These are phyloP conservation scores for Calonectria multiphialidica DNA, from an alignment of 2,329 filamentous ascomycete genomes.

Conservation along the genomic window DNA sequence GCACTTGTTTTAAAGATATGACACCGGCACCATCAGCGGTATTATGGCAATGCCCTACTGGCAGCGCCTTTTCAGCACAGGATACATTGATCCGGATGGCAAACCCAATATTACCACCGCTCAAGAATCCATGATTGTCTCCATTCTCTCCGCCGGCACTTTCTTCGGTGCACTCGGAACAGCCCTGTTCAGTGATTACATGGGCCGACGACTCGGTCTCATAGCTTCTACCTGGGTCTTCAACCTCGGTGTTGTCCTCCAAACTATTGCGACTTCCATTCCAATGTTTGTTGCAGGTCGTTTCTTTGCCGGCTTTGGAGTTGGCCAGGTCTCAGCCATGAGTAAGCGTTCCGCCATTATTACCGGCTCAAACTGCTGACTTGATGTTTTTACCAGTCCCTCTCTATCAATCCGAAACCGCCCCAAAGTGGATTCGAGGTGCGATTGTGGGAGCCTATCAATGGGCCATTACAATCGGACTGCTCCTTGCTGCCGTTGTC, in stretches of 20 bases:
- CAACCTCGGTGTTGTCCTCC: constrained; percentile 74
- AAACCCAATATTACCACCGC: background rate
- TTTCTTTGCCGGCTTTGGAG: constrained; percentile 80
- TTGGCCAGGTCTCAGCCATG: constrained; percentile 79
- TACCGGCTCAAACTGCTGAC: background rate
- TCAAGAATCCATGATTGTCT: background rate
- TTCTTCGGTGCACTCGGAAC: constrained; percentile 66
- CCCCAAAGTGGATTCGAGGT: constrained; percentile 80
- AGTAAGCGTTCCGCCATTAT: constrained; percentile 59
- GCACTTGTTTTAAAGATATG: background rate
- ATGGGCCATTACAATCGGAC: constrained; percentile 76
- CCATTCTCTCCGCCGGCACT: background rate
- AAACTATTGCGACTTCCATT: constrained; percentile 71
- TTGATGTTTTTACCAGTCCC: constrained; percentile 60
- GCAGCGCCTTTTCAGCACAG: background rate
- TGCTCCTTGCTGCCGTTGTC: constrained; percentile 75
- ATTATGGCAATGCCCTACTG: background rate
- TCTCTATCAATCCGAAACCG: constrained; percentile 79
- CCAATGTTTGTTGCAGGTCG: constrained; percentile 77
- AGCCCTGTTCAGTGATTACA: constrained; percentile 71
- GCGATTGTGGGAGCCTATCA: constrained; percentile 79
- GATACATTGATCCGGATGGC: background rate
- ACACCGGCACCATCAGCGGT: background rate
- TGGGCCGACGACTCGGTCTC: constrained; percentile 75
- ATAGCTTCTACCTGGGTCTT: constrained; percentile 74